Conservation (phyloP, 495 filamentous ascomycete species). For the Cercophora scortea region DNA sequence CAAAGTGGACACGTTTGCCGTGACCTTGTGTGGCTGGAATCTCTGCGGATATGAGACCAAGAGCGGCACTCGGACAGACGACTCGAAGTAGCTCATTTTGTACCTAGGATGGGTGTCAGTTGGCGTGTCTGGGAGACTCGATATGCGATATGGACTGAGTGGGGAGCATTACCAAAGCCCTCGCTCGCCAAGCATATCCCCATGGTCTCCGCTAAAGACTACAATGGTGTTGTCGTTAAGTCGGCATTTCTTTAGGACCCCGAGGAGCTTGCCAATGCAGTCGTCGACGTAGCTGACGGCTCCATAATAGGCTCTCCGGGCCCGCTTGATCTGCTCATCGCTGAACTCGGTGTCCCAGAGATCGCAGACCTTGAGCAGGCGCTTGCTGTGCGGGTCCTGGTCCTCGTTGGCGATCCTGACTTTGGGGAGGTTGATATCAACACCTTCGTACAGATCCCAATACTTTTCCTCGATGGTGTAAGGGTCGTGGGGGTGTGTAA, state of each 20-base stretch:
- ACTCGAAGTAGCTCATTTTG: constrained; percentile 90
- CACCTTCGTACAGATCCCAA: constrained; percentile 81
- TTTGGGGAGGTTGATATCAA: constrained; percentile 76
- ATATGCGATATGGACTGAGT: too few species aligned
- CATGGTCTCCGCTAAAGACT: constrained; percentile 82
- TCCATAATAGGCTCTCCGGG: constrained; percentile 78
- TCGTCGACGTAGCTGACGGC: constrained; percentile 86
- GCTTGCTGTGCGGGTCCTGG: constrained; percentile 74
- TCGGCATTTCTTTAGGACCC: constrained; percentile 62
- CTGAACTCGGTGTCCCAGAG: constrained; percentile 68
- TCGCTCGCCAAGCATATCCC: constrained; percentile 87
- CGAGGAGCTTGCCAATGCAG: constrained; percentile 70
- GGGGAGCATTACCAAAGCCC: constrained; percentile 54
- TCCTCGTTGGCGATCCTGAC: constrained; percentile 65
- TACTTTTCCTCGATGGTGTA: constrained; percentile 84
- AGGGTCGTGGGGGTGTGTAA: constrained; percentile 87
- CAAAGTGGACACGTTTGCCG: constrained; percentile 73
- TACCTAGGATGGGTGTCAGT: constrained; percentile 40
- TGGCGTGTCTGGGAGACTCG: neutral
- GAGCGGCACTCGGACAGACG: constrained; percentile 74
- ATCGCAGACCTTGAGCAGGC: constrained; percentile 73
- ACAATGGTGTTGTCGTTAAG: constrained; percentile 77
- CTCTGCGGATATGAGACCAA: constrained; percentile 62
- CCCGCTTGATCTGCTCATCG: constrained; percentile 70
- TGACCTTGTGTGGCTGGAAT: constrained; percentile 61